Base-by-base conservation (phyloP, 1,284 basidiomycete genomes). In the Phellopilus nigrolimitatus region DNA sequence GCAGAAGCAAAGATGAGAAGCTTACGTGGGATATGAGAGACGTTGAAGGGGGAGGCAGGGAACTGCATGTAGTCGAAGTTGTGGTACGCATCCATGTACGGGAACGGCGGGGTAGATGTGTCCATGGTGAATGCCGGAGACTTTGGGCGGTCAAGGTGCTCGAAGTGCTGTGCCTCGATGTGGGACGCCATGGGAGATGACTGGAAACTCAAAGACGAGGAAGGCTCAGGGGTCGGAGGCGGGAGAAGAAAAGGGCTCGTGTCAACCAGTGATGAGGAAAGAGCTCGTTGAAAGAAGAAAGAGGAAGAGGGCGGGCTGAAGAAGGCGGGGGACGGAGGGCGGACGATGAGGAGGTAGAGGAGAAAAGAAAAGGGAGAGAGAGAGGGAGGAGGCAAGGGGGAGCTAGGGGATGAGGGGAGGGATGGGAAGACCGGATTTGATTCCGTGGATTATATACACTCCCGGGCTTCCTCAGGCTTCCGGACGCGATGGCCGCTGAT, bases 161-260 rank as follows among this genome's bases (percentile, higher is more conserved):
- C 55, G 34, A 56, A 53, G 46, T 46, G 45, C 17, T 48, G 51
- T 3, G 24, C 36, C 13, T 56, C 55, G 38, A 53, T 53, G 52
- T 56, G 55, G 36, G 47, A 45, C 5, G 41, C 47, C 47, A 56
- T 56, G 46, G 47, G 22, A 37, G 25, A 46, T 31, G 68, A 0
- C n/a, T n/a, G 75, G 71, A 62, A 77, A 76, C 64, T 75, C 7
- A 15, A n/a, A n/a, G n/a, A n/a, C n/a, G n/a, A n/a, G n/a, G n/a
- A n/a, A n/a, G n/a, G n/a, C n/a, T n/a, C n/a, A n/a, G n/a, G n/a
- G 72, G 41, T 77, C 66, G 58, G 74, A 75, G 36, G 72, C 70
- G 56, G 74, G 65, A 19, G 71, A 73, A 59, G 72, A 72, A 61
- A 85, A 76, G 60, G 83, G 71, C 68, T 75, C 70, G 62, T 81